Conservation (phyloP, 768 basidiomycete genomes). For the Pilatotrama ljubarskyi region DNA sequence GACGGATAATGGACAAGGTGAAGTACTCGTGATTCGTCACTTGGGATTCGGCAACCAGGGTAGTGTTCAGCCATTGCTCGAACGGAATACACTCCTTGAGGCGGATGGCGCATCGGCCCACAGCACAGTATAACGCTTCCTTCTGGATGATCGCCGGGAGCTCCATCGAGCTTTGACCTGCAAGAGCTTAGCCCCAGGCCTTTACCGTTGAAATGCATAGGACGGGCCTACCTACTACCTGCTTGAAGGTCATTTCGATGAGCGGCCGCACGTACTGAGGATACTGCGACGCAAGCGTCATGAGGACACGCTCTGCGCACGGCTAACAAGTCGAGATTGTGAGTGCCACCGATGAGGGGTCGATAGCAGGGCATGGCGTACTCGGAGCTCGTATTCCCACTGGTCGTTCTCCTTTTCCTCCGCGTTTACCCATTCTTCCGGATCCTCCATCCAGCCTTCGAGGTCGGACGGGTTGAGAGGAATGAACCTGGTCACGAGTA, state of each 20-base stretch:
- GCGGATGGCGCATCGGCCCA: slow-evolving; percentile 76
- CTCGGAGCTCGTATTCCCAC: slow-evolving; percentile 92
- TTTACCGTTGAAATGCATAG: no score
- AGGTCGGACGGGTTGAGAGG: slow-evolving; percentile 82
- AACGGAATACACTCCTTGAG: slow-evolving; percentile 68
- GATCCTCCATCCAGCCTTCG: slow-evolving; percentile 81
- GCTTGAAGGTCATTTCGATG: slow-evolving; percentile 58
- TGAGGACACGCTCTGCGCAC: slow-evolving; percentile 89
- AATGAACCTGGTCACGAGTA: slow-evolving; percentile 83
- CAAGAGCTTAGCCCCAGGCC: background rate
- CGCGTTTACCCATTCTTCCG: slow-evolving; percentile 91
- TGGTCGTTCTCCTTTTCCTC: slow-evolving; percentile 90
- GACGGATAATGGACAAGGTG: background rate
- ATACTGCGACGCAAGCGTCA: slow-evolving; percentile 75
- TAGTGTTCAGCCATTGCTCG: slow-evolving; percentile 64
- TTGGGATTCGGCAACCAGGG: slow-evolving; percentile 58
- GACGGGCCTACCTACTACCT: slow-evolving; percentile 50
- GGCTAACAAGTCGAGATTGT: slow-evolving; percentile 50
- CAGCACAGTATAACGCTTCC: slow-evolving; percentile 85
- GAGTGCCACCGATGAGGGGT: background rate
- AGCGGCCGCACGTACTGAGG: slow-evolving; percentile 67
- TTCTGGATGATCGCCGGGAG: slow-evolving; percentile 69
- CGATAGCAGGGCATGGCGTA: slow-evolving; percentile 38
- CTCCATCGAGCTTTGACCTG: slow-evolving; percentile 50
- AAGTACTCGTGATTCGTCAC: slow-evolving; percentile 59